Evolutionary conservation across 352 stramenopile genomes (phyloP), one percentile per base, ranked within the genome.

Genomic region (Globisporangium yorkense): DNA sequence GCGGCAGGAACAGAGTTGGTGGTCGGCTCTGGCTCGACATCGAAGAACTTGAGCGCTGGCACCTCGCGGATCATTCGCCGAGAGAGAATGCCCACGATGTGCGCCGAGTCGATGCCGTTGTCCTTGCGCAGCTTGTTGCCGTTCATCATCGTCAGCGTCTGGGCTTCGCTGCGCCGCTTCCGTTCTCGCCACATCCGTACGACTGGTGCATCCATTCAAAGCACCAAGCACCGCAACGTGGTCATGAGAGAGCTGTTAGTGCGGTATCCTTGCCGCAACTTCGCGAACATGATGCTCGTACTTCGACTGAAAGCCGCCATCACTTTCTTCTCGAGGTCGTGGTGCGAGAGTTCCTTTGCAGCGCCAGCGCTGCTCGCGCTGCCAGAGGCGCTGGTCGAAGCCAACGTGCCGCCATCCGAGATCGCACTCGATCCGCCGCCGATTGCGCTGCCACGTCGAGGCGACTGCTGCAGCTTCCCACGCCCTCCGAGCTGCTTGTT

Each of bases 1-100:
- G 8, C 31, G 8, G 40, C 18, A n/a, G 40, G 4, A 45, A n/a
- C 1, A 5, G 12, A 18, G 5, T 5, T n/a, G 40, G 13, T 5
- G 40, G 24, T 70, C 13, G 15, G 47, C 13, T 71, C 60, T 7
- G 44, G 46, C 18, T 74, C 62, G 56, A 87, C 77, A 55, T 89
- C 77, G 51, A 92, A 92, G 67, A 90, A 92, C 46, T 89, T 86
- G 24, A 92, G 66, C 5, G 83, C 83, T 0, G 78, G 83, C 18
- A 92, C 79, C 33, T 89, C 75, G 27, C 78, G 71, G 46, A 90
- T 85, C 57, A 90, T 66, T n/a, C 79, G 71, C 9, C 75, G 75
- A 57, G 80, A 89, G 62, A 92, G 59, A 44, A 92, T 90, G 20
- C 78, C 80, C 9, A 88, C 78, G 35, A 92, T 75, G 60, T 84